phyloP scores from a whole-genome alignment of 1,284 basidiomycete genomes.

The Cryptococcus maquisensis region DNA sequence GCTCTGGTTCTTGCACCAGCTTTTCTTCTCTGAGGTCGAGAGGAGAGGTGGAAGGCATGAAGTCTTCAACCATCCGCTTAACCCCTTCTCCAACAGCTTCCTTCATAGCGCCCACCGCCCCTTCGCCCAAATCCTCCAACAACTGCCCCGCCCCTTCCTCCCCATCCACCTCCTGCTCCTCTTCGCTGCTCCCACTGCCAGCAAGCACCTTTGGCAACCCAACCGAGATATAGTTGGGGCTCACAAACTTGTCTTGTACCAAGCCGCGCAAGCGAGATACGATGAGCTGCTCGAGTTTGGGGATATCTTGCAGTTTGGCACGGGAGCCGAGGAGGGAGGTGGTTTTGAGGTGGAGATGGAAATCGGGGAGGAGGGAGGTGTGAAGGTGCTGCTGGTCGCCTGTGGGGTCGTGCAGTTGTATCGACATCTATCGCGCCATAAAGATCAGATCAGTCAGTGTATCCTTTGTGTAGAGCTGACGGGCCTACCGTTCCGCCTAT shows the following conservation, averaged over 20 bases:
- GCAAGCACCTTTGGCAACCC: constrained; percentile 49
- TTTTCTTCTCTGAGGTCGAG: background rate
- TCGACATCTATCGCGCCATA: constrained; percentile 15
- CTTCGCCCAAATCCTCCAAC: constrained; percentile 28
- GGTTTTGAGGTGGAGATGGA: constrained; percentile 54
- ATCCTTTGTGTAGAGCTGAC: constrained; percentile 9
- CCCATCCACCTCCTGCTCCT: too few relatives aligned
- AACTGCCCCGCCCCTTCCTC: constrained; percentile 21
- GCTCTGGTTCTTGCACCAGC: background rate
- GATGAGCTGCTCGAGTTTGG: constrained; percentile 58
- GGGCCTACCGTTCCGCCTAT: constrained; percentile 53
- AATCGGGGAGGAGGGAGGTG: constrained; percentile 56
- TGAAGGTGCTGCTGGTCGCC: constrained; percentile 49
- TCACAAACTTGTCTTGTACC: constrained; percentile 54
- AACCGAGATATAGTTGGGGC: constrained; percentile 51
- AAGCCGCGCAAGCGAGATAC: constrained; percentile 51
- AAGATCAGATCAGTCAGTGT: background rate
- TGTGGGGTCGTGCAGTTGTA: constrained; percentile 38
- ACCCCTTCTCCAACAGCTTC: constrained; percentile 24
- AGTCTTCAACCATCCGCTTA: constrained; percentile 22
- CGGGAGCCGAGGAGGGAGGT: constrained; percentile 55
- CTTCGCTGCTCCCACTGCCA: constrained; percentile 3
- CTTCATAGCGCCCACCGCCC: constrained; percentile 26
- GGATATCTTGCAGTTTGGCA: constrained; percentile 58
- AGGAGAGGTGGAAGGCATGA: constrained; percentile 2